These are phyloP conservation scores for Ogataea dorogensis DNA, from an alignment of 805 yeast genomes.

Conservation along the genomic window DNA sequence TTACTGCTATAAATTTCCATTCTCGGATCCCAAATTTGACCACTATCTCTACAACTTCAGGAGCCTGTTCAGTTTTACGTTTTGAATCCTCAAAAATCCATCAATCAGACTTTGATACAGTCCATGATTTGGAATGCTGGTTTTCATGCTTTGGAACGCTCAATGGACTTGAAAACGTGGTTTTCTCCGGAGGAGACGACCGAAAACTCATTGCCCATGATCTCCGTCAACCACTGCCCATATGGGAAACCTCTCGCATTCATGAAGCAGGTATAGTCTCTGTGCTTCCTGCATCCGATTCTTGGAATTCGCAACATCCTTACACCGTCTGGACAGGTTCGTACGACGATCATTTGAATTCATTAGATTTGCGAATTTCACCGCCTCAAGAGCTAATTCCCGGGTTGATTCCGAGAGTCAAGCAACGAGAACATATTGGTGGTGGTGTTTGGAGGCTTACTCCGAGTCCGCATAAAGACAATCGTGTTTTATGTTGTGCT, in stretches of 20 bases:
- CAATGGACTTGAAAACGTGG: conserved; percentile 51
- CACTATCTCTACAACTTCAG: conserved; percentile 66
- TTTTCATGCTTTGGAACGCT: conserved; percentile 67
- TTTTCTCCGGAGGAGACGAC: conserved; percentile 93
- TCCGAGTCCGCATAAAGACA: conserved; percentile 48
- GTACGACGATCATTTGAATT: conserved; percentile 77
- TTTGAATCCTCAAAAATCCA: conserved; percentile 18
- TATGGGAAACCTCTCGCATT: conserved; percentile 46
- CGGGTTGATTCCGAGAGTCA: conserved; percentile 53
- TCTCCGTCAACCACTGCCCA: conserved; percentile 37
- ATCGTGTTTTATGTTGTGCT: conserved; percentile 72
- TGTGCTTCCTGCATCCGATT: conserved; percentile 51
- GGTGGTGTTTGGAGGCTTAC: conserved; percentile 96
- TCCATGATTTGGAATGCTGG: conserved; percentile 86
- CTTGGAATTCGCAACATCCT: conserved; percentile 44
- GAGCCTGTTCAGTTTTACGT: conserved; percentile 50
- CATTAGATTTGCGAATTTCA: conserved; percentile 63
- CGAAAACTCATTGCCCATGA: conserved; percentile 74
- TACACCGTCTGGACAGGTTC: conserved; percentile 79
- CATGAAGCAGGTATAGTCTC: conserved; percentile 94
- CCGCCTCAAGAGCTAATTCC: conserved; percentile 39
- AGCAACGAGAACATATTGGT: conserved; percentile 53
- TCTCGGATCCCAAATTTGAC: conserved; percentile 39
- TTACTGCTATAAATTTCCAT: conserved; percentile 65
- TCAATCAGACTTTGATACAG: conserved; percentile 30